phyloP scores from a whole-genome alignment of 306 rosid species.

The Malus sylvestris region DNA sequence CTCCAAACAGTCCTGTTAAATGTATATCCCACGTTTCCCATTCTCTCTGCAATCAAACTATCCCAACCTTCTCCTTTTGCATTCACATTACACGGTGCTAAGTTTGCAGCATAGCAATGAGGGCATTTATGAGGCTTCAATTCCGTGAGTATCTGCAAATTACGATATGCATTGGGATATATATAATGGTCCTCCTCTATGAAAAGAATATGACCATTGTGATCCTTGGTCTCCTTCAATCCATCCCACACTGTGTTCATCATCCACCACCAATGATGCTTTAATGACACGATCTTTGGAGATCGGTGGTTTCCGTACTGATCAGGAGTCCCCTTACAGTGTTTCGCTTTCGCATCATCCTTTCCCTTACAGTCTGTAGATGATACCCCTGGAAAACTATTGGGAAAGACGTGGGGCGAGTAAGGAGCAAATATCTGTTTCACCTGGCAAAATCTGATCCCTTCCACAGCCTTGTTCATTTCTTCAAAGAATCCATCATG shows the following conservation, averaged over 20 bases:
- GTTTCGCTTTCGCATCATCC: conserved; percentile 30
- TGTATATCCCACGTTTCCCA: conserved; percentile 92
- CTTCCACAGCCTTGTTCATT: conserved; percentile 63
- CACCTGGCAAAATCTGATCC: conserved; percentile 74
- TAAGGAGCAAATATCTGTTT: conserved; percentile 88
- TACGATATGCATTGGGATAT: conserved; percentile 85
- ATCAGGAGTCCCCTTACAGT: conserved; percentile 71
- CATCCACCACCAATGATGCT: conserved; percentile 99
- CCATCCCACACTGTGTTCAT: conserved; percentile 96
- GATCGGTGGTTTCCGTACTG: conserved; percentile 85
- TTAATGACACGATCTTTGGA: conserved; percentile 79
- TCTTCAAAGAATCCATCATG: conserved; percentile 88
- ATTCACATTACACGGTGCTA: conserved; percentile 95
- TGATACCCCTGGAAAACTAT: conserved; percentile 77
- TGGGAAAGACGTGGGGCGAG: conserved; percentile 72
- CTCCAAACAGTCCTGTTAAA: conserved; percentile 81
- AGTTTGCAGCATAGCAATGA: conserved; percentile 82
- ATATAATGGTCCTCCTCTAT: conserved; percentile 92
- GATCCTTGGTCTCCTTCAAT: conserved; percentile 55
- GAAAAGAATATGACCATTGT: conserved; percentile 73
- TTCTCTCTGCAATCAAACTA: conserved; percentile 73
- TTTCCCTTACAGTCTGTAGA: conserved; percentile 59
- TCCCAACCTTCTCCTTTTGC: conserved; percentile 77
- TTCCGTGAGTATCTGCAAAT: conserved; percentile 51
- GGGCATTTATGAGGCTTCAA: conserved; percentile 73